Base-by-base conservation (phyloP, 352 stramenopile genomes). In the Globisporangium paddicum region DNA sequence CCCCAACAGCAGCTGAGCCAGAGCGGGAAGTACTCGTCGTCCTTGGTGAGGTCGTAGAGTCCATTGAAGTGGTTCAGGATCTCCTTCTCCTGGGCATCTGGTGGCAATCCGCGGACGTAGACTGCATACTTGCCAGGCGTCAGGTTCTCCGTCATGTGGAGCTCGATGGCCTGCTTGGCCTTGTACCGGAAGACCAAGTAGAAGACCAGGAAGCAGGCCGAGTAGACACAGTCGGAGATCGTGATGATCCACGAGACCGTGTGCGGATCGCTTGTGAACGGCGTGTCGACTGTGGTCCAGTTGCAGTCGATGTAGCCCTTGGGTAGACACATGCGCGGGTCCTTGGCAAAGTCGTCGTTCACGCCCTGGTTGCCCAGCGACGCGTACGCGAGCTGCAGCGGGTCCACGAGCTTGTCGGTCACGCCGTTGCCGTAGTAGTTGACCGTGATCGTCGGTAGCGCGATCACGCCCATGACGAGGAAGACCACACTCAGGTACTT, bases 121-220 rank as follows among this genome's bases (percentile, higher is more conserved):
- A 96, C 68, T 0, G 87, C 71, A 58, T 91, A 96, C 54, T 95
- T 93, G 26, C 75, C 80, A 0, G 84, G 84, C 14, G 84, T 94
- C 1, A 90, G 60, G 53, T 94, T 87, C 63, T 94, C 82, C 18
- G 82, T 82, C 64, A 83, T 67, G 44, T 92, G 79, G 2, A 66
- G 58, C 9, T 89, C 78, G 46, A 93, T 89, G 0, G 77, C 81
- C 1, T 68, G 64, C 23, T 62, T 57, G 1, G 77, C 77, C 7
- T 62, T 62, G 7, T 63, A 67, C 11, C 73, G 70, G 55, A 86
- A 93, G 13, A 77, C n/a, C 0, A 90, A 23, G 48, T 75, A 79
- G 46, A 90, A 87, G 9, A 89, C 6, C 6, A 90, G 58, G 58
- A 94, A 94, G 7, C 75, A 70, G 40, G 87, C 57, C 40, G 82